A percentile compares a stretch with the other conserved stretches of the same genome.
Conservation (phyloP, 208 protist genomes). For the Trypanosomatidae sp. region DNA sequence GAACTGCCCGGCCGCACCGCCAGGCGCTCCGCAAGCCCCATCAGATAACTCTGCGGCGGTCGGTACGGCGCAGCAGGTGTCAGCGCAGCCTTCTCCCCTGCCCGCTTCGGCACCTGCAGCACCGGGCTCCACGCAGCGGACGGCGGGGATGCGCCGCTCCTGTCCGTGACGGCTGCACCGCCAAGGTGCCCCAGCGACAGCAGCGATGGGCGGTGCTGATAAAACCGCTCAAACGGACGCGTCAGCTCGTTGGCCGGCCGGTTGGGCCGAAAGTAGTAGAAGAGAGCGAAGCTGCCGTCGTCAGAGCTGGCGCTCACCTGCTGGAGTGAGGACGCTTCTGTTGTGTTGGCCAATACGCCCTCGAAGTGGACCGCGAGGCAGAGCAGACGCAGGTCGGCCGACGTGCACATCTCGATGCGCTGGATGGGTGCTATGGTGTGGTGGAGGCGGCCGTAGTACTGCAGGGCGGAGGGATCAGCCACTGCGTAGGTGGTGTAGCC, state of each 20-base stretch:
- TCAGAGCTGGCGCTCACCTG: conserved; percentile 11
- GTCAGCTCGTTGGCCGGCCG: conserved; percentile 73
- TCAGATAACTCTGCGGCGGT: conserved; percentile 82
- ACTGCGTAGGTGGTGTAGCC: conserved; percentile 60
- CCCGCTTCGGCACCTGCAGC: conserved; percentile 56
- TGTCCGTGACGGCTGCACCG: not conserved
- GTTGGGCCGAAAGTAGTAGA: conserved; percentile 84
- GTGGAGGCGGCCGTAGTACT: conserved; percentile 81
- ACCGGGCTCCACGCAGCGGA: conserved; percentile 70
- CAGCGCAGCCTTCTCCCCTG: conserved; percentile 13
- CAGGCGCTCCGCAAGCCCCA: conserved; percentile 84
- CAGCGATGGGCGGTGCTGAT: conserved; percentile 57
- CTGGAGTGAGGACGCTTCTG: conserved; percentile 35
- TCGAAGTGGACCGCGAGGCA: conserved; percentile 69
- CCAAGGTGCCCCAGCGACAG: conserved; percentile 17
- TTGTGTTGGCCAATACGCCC: conserved; percentile 26
- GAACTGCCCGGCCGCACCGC: conserved; percentile 75
- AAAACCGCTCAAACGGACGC: conserved; percentile 70
- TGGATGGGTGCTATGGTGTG: conserved; percentile 41
- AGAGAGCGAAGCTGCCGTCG: conserved; percentile 54
- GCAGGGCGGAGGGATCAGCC: conserved; percentile 55
- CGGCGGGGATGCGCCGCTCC: no score
- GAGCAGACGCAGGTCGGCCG: conserved; percentile 72
- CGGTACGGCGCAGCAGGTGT: conserved; percentile 59
- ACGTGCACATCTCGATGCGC: conserved; percentile 56